phyloP scores from a whole-genome alignment of 306 rosid species.

The Acmispon strigosus region DNA sequence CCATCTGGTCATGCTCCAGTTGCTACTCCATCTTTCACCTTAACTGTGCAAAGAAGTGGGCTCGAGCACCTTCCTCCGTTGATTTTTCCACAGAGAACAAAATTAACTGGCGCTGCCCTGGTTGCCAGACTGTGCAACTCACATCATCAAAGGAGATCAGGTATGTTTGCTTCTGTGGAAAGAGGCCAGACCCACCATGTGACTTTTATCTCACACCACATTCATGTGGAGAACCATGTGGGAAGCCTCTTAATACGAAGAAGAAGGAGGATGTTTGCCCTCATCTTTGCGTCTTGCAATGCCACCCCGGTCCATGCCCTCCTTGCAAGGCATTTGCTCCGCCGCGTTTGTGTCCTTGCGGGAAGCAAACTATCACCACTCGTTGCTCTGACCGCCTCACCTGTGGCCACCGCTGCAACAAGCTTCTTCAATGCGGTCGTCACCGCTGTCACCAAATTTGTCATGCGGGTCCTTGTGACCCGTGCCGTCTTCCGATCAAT shows the following conservation, averaged over 20 bases:
- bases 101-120: slow-evolving; percentile 87
- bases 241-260: slow-evolving; percentile 66
- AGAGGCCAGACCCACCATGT: slow-evolving; percentile 76
- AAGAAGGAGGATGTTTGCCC: slow-evolving; percentile 65
- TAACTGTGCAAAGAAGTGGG: slow-evolving; percentile 82
- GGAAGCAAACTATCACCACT: slow-evolving; percentile 64
- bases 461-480: slow-evolving; percentile 80
- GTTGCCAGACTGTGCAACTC: slow-evolving; percentile 80
- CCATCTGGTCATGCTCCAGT: slow-evolving; percentile 80
- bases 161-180: slow-evolving; percentile 75
- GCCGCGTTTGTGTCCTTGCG: slow-evolving; percentile 66
- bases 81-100: neutral
- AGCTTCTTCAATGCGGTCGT: slow-evolving; percentile 69
- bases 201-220: slow-evolving; percentile 86
- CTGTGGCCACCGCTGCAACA: slow-evolving; percentile 67
- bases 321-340: slow-evolving; percentile 91
- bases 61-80: slow-evolving; percentile 69
- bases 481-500: slow-evolving; percentile 43
- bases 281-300: slow-evolving; percentile 86
- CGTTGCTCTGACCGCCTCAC: slow-evolving; percentile 74
- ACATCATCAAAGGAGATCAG: slow-evolving; percentile 52
- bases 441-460: slow-evolving; percentile 57
- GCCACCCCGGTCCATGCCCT: slow-evolving; percentile 97
- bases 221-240: slow-evolving; percentile 88
- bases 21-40: slow-evolving; percentile 88